These are phyloP conservation scores for Cladosporium halotolerans DNA, from an alignment of 2,329 filamentous ascomycete species.

Conservation along the genomic window DNA sequence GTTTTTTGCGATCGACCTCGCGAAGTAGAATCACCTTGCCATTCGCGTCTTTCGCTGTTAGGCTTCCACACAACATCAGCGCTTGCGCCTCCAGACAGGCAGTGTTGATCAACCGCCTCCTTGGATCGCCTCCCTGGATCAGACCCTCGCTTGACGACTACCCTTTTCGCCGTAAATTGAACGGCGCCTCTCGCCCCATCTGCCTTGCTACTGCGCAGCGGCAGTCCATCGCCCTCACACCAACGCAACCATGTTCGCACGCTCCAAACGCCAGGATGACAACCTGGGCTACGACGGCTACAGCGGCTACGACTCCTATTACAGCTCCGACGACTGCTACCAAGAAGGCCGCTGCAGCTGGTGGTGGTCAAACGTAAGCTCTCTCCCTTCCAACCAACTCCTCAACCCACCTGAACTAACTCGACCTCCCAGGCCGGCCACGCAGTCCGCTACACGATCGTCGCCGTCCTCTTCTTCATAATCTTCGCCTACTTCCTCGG, in stretches of 20 bases:
- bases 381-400: neutral
- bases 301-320: neutral
- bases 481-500: slow-evolving; percentile 58
- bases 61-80: too few species aligned
- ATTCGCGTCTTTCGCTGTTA: too few species aligned
- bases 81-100: too few species aligned
- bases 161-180: too few species aligned
- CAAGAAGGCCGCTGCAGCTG: slow-evolving; percentile 12
- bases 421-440: slow-evolving; percentile 48
- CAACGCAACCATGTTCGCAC: neutral
- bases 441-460: slow-evolving; percentile 66
- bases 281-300: neutral
- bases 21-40: too few species aligned
- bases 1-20: too few species aligned
- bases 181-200: too few species aligned
- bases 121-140: too few species aligned
- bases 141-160: too few species aligned
- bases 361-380: slow-evolving; percentile 24
- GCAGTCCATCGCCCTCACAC: neutral
- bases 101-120: too few species aligned
- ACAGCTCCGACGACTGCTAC: slow-evolving; percentile 1
- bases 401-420: neutral
- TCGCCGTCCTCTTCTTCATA: slow-evolving; percentile 54
- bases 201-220: too few species aligned
- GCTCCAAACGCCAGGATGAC: slow-evolving; percentile 5